Evolutionary conservation across 345 rosid species (phyloP).

Genomic region (Citrus australasica): DNA sequence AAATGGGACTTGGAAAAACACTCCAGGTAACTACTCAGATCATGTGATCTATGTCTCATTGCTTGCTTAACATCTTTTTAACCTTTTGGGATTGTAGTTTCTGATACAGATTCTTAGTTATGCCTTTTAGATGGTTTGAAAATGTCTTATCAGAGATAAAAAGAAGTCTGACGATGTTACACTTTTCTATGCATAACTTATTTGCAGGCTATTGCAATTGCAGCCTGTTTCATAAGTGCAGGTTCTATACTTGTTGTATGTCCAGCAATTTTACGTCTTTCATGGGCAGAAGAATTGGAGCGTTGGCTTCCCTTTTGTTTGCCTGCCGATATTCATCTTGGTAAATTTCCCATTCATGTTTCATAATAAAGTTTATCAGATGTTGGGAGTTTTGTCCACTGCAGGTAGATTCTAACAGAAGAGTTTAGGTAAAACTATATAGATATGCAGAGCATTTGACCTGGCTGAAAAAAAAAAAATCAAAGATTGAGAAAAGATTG

Average conservation of each 20-base stretch:
- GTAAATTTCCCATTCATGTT: slow-evolving; percentile 32
- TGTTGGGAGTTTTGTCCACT: not conserved
- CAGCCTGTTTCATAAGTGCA: slow-evolving; percentile 71
- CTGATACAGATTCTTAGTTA: not conserved
- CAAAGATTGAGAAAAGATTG: not conserved
- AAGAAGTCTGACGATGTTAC: slow-evolving; percentile 9
- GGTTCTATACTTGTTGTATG: slow-evolving; percentile 90
- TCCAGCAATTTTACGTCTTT: slow-evolving; percentile 84
- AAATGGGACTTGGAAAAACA: slow-evolving; percentile 98
- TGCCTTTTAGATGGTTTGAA: not conserved
- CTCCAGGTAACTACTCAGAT: slow-evolving; percentile 56
- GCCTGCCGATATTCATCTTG: slow-evolving; percentile 91
- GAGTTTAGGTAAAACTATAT: not conserved
- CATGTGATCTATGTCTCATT: not conserved
- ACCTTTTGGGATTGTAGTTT: not conserved
- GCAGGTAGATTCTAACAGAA: not conserved
- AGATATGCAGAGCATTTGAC: not conserved
- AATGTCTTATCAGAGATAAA: not conserved
- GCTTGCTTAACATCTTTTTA: not conserved
- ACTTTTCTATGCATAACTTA: slow-evolving; percentile 14
- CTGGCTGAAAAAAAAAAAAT: not conserved
- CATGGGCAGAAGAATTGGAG: slow-evolving; percentile 97
- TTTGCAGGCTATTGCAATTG: slow-evolving; percentile 87
- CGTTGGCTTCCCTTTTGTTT: slow-evolving; percentile 88
- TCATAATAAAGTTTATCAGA: not conserved